Percentiles rank a stretch among this genome's conserved stretches.
These are phyloP conservation scores for Fonsecaea pedrosoi DNA, from an alignment of 2,329 filamentous ascomycete genomes.

Conservation along the genomic window DNA sequence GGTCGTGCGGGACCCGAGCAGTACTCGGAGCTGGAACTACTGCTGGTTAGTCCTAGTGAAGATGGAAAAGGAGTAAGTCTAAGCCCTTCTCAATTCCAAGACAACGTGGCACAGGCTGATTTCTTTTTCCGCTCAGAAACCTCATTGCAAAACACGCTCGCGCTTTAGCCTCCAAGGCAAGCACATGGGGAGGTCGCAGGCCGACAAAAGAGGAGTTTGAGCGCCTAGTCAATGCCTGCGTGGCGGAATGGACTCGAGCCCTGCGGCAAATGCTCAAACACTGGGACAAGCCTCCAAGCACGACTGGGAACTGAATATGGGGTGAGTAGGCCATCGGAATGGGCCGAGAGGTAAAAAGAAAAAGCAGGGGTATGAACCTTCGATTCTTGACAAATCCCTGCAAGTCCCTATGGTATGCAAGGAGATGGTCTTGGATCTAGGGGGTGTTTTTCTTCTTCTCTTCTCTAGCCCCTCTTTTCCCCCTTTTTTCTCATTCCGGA, in stretches of 20 bases:
- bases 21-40: slow-evolving; percentile 76
- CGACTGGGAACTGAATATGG: slow-evolving; percentile 40
- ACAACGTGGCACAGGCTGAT: neutral
- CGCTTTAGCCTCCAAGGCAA: slow-evolving; percentile 65
- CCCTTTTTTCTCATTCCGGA: neutral
- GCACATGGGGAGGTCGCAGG: slow-evolving; percentile 71
- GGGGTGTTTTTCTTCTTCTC: neutral
- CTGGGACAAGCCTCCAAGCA: slow-evolving; percentile 67
- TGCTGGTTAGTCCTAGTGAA: slow-evolving; percentile 75
- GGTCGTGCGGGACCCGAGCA: slow-evolving; percentile 68
- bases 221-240: slow-evolving; percentile 68
- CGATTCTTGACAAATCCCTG: slow-evolving; percentile 4
- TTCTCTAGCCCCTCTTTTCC: neutral
- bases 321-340: slow-evolving; percentile 1
- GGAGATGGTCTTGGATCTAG: neutral
- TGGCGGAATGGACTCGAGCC: slow-evolving; percentile 70
- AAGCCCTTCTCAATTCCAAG: slow-evolving; percentile 2
- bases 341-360: slow-evolving; percentile 22
- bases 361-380: slow-evolving; percentile 9
- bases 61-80: slow-evolving; percentile 67
- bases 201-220: slow-evolving; percentile 64
- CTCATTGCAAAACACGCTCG: slow-evolving; percentile 68
- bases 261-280: slow-evolving; percentile 71
- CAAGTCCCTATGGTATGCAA: slow-evolving; percentile 5
- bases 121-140: slow-evolving; percentile 51